Percentiles rank a stretch among this genome's conserved stretches.
Evolutionary conservation across 1,284 basidiomycete genomes (phyloP).

Genomic region (Cerioporus squamosus): DNA sequence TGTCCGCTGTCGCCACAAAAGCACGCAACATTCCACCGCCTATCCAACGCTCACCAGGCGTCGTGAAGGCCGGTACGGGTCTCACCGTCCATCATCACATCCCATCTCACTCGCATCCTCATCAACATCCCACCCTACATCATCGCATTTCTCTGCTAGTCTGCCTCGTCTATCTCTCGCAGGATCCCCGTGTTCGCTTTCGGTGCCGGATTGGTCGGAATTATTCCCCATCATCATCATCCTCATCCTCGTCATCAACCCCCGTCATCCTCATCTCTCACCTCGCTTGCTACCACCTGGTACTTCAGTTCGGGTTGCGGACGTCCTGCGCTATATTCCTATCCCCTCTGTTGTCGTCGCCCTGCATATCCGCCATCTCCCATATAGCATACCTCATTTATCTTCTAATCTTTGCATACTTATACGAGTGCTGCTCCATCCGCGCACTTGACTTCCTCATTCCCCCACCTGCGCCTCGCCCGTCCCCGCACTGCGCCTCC

Average conservation of each 20-base stretch:
- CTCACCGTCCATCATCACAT: conserved; percentile 5
- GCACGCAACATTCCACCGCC: conserved; percentile 15
- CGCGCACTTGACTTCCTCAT: background rate
- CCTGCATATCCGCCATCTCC: conserved; percentile 7
- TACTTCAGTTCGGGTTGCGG: too few relatives aligned
- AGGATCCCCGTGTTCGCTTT: conserved; percentile 18
- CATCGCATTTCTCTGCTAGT: conserved; percentile 13
- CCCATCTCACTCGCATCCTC: conserved; percentile 13
- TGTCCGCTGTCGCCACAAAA: conserved; percentile 22
- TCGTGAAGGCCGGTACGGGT: conserved; percentile 6
- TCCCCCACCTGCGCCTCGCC: background rate
- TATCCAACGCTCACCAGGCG: conserved; percentile 4
- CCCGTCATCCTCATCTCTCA: background rate
- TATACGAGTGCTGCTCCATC: background rate
- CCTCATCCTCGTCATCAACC: background rate
- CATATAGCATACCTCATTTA: conserved; percentile 23
- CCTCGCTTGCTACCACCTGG: background rate
- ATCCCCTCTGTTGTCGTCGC: conserved; percentile 13
- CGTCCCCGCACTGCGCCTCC: background rate
- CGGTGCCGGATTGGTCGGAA: conserved; percentile 24
- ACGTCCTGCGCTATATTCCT: background rate
- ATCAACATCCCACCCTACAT: background rate
- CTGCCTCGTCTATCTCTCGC: conserved; percentile 13
- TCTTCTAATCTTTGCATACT: conserved; percentile 22
- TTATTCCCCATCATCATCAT: background rate